These are phyloP conservation scores for Xylariomycetidae sp. DNA, from an alignment of 2,329 filamentous ascomycete species.

Conservation along the genomic window DNA sequence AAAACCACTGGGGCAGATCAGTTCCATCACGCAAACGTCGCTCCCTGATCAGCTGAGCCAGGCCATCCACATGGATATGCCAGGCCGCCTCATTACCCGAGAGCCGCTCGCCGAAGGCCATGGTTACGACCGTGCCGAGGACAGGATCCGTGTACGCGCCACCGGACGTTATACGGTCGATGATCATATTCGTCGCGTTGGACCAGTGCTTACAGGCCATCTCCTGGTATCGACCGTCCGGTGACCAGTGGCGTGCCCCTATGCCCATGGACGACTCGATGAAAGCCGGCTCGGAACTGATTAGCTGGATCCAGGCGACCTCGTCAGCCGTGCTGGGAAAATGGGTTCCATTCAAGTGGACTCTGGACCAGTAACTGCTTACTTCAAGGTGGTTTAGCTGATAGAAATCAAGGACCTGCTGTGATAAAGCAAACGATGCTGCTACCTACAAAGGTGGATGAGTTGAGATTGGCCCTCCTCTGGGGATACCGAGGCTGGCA, in stretches of 20 bases:
- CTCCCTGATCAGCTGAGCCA: conserved; percentile 11
- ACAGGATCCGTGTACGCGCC: conserved; percentile 15
- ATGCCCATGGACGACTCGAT: conserved; percentile 20
- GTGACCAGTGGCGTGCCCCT: conserved; percentile 18
- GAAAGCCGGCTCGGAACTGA: conserved; percentile 19
- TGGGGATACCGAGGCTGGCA: too few relatives aligned
- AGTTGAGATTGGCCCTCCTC: too few relatives aligned
- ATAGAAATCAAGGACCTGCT: too few relatives aligned
- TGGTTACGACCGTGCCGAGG: conserved; percentile 17
- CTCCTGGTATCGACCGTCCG: conserved; percentile 12
- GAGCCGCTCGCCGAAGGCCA: conserved; percentile 20
- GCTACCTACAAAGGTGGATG: too few relatives aligned
- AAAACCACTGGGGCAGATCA: conserved; percentile 4
- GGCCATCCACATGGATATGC: conserved; percentile 17
- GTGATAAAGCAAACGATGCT: too few relatives aligned
- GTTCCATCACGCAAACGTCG: conserved; percentile 4
- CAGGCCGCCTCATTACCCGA: conserved; percentile 12
- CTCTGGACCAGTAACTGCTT: conserved; percentile 12
- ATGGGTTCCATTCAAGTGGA: conserved; percentile 6
- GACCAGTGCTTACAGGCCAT: conserved; percentile 13
- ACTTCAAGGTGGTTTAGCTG: too few relatives aligned
- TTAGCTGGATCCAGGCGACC: conserved; percentile 17
- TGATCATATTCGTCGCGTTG: conserved; percentile 15
- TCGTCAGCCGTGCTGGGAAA: conserved; percentile 11
- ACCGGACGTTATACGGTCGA: conserved; percentile 13